Base-by-base conservation (phyloP, 2,329 filamentous ascomycete genomes). In the Aspergillus cejpii region DNA sequence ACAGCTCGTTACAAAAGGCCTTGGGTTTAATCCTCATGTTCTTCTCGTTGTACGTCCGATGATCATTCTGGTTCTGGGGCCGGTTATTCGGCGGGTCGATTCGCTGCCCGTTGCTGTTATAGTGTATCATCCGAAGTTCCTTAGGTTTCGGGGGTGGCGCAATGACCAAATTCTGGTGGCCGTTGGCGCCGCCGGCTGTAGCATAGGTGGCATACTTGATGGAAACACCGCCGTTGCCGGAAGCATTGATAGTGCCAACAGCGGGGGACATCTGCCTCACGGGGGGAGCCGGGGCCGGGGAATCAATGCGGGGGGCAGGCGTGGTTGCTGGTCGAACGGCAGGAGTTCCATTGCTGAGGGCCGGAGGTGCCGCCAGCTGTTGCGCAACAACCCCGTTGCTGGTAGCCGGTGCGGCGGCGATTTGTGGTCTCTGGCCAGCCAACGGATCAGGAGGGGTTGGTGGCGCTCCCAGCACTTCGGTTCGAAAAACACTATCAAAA, bases 1-100 rank as follows among this genome's bases (percentile, higher is more conserved):
- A 51, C 3, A 23, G 11, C 5, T 36, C 41, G 28, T 51, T 51
- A 31, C 49, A 49, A 37, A 51, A 51, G 2, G 41, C 46, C 23
- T 21, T 42, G 19, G 15, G 39, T 28, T 11, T 42, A 10, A 20
- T 6, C 26, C 5, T 34, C 31, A 34, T 19, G 38, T 39, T 17
- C 12, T 46, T 46, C 7, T 37, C 23, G 6, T 11, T 14, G 20
- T 49, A 44, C 29, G 27, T 34, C 17, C 31, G 31, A 10, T 12
- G 31, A 20, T 34, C 31, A 11, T 11, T 15, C 8, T 3, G 27
- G 33, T 45, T 28, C 20, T 17, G 4, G 7, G 46, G 34, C 10
- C 33, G 20, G n/a, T 36, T 46, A 24, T 38, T 43, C 5, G 40
- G 27, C 5, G 37, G 40, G 7, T 48, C 46, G 33, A 48, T 24